Evolutionary conservation across 108 stramenopile species (phyloP).

Genomic region (Cyclotella choctawhatcheeana): DNA sequence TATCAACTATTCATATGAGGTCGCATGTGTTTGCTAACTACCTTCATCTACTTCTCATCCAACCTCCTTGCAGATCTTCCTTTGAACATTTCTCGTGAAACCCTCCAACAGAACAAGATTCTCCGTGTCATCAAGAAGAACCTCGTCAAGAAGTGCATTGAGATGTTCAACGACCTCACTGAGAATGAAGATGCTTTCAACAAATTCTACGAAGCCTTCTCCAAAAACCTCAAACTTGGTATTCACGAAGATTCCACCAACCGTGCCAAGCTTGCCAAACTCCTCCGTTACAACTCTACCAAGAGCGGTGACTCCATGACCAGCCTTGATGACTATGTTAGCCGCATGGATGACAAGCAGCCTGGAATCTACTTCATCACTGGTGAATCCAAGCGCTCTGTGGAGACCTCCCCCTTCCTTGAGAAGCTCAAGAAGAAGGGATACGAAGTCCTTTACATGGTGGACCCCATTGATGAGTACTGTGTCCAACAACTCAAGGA

Average conservation of each 20-base stretch:
- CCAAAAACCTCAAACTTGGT: conserved; percentile 99
- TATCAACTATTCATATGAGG: neutral
- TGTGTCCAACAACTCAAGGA: conserved; percentile 99
- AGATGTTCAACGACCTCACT: conserved; percentile 98
- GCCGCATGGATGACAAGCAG: conserved; percentile 98
- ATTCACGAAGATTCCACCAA: conserved; percentile 99
- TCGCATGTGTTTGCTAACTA: neutral
- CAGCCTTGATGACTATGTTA: conserved; percentile 98
- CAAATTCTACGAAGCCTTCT: conserved; percentile 99
- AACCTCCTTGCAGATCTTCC: conserved; percentile 76
- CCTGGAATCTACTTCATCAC: conserved; percentile 99
- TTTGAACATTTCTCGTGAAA: conserved; percentile 99
- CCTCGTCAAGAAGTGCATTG: conserved; percentile 99
- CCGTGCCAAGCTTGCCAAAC: conserved; percentile 99
- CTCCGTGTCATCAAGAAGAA: conserved; percentile 99
- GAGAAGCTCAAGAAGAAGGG: conserved; percentile 99
- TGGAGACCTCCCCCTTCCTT: conserved; percentile 99
- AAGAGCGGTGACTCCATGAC: conserved; percentile 99
- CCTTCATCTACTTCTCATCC: neutral
- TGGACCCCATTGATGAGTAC: conserved; percentile 99
- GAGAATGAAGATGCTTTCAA: conserved; percentile 99
- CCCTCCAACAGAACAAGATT: conserved; percentile 99
- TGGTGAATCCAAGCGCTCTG: conserved; percentile 98
- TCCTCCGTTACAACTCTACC: conserved; percentile 98
- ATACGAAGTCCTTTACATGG: conserved; percentile 99